Evolutionary conservation across 1,284 basidiomycete genomes (phyloP).

Genomic region (Anthracocystis setariae): DNA sequence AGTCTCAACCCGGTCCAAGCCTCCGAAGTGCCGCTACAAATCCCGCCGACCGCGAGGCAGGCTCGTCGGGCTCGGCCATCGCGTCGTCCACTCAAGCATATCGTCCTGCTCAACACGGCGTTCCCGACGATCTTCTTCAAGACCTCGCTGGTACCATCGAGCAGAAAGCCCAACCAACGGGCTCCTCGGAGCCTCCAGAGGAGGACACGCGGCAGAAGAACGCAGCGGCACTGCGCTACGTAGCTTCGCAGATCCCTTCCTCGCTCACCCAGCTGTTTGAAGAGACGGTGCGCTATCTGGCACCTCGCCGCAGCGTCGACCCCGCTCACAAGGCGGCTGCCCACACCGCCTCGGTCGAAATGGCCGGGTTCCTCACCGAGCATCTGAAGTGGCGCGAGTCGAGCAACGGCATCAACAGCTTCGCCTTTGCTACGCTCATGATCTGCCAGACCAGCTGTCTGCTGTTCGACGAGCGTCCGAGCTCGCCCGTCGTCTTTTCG

Average conservation of each 20-base stretch:
- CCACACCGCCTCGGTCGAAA: conserved; percentile 74
- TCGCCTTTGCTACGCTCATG: conserved; percentile 74
- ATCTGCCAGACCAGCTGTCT: conserved; percentile 78
- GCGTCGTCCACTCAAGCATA: conserved; percentile 14
- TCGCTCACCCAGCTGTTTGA: conserved; percentile 86
- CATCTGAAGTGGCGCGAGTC: conserved; percentile 75
- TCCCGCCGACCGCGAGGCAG: conserved; percentile 3
- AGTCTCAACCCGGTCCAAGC: background rate
- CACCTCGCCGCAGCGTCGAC: conserved; percentile 81
- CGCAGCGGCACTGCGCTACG: conserved; percentile 74
- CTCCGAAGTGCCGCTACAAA: conserved; percentile 1
- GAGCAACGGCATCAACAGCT: conserved; percentile 70
- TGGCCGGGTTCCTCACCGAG: conserved; percentile 79
- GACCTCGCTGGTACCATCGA: conserved; percentile 49
- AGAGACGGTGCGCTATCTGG: conserved; percentile 86
- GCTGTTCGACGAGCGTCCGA: conserved; percentile 80
- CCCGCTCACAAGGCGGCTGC: conserved; percentile 82
- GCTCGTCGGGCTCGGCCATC: conserved; percentile 7
- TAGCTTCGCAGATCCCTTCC: conserved; percentile 82
- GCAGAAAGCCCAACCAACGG: conserved; percentile 15
- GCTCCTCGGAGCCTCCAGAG: conserved; percentile 20
- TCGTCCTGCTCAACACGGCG: conserved; percentile 37
- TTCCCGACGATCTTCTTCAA: conserved; percentile 40
- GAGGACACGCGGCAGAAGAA: conserved; percentile 43
- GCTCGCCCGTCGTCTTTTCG: conserved; percentile 74